Evolutionary conservation across 306 rosid species (phyloP).

Genomic region (Luffa aegyptiaca): DNA sequence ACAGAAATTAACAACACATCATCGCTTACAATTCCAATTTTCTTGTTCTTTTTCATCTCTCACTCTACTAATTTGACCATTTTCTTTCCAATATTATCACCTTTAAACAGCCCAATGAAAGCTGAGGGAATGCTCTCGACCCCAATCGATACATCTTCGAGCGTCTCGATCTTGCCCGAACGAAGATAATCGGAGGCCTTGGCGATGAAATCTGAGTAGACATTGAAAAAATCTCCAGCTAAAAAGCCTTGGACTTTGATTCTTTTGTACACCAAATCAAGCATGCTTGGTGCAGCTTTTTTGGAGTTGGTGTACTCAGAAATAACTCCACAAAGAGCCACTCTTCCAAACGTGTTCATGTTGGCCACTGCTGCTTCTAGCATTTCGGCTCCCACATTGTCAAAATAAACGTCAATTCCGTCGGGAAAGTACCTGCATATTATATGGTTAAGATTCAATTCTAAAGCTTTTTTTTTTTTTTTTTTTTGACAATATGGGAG

Average conservation of each 20-base stretch:
- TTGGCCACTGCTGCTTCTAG: constrained; percentile 58
- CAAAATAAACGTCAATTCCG: constrained; percentile 75
- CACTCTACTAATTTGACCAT: constrained; percentile 29
- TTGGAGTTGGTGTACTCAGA: constrained; percentile 37
- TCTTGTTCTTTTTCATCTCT: neutral
- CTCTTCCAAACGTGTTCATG: constrained; percentile 59
- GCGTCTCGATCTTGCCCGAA: constrained; percentile 19
- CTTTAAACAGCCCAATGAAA: constrained; percentile 51
- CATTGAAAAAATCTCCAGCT: constrained; percentile 27
- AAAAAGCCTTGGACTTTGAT: constrained; percentile 48
- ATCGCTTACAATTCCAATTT: neutral
- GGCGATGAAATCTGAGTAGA: constrained; percentile 29
- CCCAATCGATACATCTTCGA: constrained; percentile 52
- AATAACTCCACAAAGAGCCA: constrained; percentile 54
- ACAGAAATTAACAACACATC: neutral
- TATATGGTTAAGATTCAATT: too few relatives aligned
- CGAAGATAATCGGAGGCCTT: constrained; percentile 35
- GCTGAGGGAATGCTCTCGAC: constrained; percentile 53
- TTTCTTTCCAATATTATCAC: constrained; percentile 65
- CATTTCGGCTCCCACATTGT: constrained; percentile 71
- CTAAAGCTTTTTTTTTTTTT: too few relatives aligned
- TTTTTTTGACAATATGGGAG: too few relatives aligned
- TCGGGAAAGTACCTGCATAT: constrained; percentile 44
- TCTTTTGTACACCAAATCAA: constrained; percentile 52
- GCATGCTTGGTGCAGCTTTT: constrained; percentile 38